Conservation (phyloP, 108 stramenopile genomes). For the Bacterosira constricta region DNA sequence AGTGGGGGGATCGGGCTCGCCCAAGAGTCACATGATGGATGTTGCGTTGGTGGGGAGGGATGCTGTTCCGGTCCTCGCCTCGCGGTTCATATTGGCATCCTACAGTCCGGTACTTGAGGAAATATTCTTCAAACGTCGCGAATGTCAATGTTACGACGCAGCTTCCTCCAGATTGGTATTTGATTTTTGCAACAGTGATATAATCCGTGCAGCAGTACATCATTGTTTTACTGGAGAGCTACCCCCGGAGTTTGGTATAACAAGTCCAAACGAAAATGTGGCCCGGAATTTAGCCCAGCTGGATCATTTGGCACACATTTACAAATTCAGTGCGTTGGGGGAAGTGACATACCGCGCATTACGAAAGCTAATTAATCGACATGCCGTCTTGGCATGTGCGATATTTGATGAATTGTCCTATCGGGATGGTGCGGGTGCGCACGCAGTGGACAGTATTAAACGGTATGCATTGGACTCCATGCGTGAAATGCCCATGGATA, state of each 20-base stretch:
- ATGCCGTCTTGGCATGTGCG: slow-evolving; percentile 64
- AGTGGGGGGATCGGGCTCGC: too few relatives aligned
- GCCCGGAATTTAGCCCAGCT: slow-evolving; percentile 59
- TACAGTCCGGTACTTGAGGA: slow-evolving; percentile 51
- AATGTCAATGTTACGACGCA: slow-evolving; percentile 11
- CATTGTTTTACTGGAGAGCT: slow-evolving; percentile 55
- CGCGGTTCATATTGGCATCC: slow-evolving; percentile 55
- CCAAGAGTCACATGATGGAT: slow-evolving; percentile 52
- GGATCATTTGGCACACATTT: slow-evolving; percentile 54
- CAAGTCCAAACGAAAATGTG: slow-evolving; percentile 38
- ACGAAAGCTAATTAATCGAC: slow-evolving; percentile 49
- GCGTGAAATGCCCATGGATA: slow-evolving; percentile 48
- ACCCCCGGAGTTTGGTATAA: slow-evolving; percentile 46
- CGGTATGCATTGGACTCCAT: slow-evolving; percentile 50
- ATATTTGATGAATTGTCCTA: slow-evolving; percentile 67
- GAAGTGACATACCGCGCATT: slow-evolving; percentile 41
- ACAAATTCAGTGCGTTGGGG: slow-evolving; percentile 46
- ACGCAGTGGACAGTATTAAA: slow-evolving; percentile 38
- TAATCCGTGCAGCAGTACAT: slow-evolving; percentile 58
- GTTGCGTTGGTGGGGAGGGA: slow-evolving; percentile 50
- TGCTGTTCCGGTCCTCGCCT: slow-evolving; percentile 40
- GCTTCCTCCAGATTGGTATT: slow-evolving; percentile 8
- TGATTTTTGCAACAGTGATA: slow-evolving; percentile 39
- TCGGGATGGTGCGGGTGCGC: slow-evolving; percentile 33
- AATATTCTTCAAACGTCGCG: slow-evolving; percentile 50